Evolutionary conservation across 257 asterid genomes (phyloP).

Genomic region (Solanum sitiens): DNA sequence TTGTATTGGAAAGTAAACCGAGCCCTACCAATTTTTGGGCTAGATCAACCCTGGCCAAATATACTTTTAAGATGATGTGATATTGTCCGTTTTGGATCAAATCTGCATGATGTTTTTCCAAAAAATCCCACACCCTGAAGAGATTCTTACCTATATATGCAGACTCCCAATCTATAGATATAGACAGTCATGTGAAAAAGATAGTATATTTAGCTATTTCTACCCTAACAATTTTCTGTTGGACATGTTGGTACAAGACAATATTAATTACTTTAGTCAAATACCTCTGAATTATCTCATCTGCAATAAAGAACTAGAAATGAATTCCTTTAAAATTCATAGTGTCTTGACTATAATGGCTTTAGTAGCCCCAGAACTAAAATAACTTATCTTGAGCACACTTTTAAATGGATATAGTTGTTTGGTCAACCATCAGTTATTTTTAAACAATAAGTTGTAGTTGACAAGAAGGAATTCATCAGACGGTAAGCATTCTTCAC

Average conservation of each 20-base stretch:
- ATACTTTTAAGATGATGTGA: too few species aligned
- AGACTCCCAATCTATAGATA: too few species aligned
- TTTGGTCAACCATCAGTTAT: neutral
- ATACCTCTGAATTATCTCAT: neutral
- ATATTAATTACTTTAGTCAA: neutral
- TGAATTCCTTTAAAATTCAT: neutral
- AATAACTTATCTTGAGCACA: neutral
- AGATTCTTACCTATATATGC: too few species aligned
- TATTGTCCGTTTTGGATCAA: too few species aligned
- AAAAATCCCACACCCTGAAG: too few species aligned
- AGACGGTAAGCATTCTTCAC: too few species aligned
- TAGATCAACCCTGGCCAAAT: too few species aligned
- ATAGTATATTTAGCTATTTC: too few species aligned
- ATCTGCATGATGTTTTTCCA: accelerated
- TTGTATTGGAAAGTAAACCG: too few species aligned
- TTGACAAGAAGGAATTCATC: neutral
- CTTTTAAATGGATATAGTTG: neutral
- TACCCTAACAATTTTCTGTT: neutral
- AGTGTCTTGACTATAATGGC: neutral
- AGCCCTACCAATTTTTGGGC: too few species aligned
- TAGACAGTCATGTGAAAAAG: neutral
- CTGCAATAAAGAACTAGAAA: neutral
- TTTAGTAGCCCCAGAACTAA: neutral
- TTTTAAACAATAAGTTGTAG: neutral
- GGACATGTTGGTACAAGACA: too few species aligned